Base-by-base conservation (phyloP, 2,329 filamentous ascomycete species). In the Plectosphaerella cucumerina region DNA sequence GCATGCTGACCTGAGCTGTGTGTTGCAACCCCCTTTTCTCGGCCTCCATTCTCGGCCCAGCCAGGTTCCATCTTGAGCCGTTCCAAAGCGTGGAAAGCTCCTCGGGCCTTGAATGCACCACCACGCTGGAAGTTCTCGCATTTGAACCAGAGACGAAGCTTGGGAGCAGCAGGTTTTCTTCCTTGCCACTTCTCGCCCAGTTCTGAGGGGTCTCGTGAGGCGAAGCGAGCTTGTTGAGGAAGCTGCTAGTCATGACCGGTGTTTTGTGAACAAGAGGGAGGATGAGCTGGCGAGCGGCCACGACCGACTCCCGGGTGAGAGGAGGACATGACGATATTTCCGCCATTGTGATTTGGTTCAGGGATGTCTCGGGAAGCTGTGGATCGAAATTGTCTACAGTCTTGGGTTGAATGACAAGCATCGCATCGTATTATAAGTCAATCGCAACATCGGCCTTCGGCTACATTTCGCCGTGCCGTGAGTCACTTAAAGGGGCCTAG, bases 111-210 rank as follows among this genome's bases (percentile, higher is more conserved):
- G 76, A 97, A 97, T 1, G 93, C 93, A 48, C 93, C 94, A 50
- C 95, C 84, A 50, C 85, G 84, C 74, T 97, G 94, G 52, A 90
- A 75, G 68, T 97, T 97, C 75, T 97, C 93, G 69, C 90, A 95
- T 74, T 97, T 97, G 81, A 97, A 96, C 75, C 89, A 94, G 48
- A 97, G 76, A 12, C 83, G 77, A 37, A 96, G 72, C 47, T 72
- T 81, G 0, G 90, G 90, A 4, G 66, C 72, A 1, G 87, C 82
- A 0, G 85, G 78, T n/a, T 65, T 62, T 37, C 76, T 71, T 6
- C 77, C 79, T 58, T 79, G 66, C 72, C 78, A 85, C 56, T 72
- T 68, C 4, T 85, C 86, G 14, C 75, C 79, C 43, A 67, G 61
- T 1, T 87, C 72, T 5, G 78, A 72, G 2, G 70, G 49, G 0